These are phyloP conservation scores for Scedosporium aurantiacum DNA, from an alignment of 2,329 filamentous ascomycete genomes.

Conservation along the genomic window DNA sequence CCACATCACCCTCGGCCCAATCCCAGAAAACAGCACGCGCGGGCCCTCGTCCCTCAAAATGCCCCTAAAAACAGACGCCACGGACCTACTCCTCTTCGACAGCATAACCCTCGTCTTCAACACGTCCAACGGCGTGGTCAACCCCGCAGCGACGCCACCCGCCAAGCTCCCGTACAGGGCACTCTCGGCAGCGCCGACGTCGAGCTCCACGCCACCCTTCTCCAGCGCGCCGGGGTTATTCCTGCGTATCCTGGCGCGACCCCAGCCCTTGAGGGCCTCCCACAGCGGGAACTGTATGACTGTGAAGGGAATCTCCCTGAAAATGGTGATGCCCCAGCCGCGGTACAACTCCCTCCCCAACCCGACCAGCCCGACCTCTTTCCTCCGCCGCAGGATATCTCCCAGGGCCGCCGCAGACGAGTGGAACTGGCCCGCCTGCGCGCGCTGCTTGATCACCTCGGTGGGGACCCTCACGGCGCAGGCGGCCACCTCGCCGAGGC, in stretches of 20 bases:
- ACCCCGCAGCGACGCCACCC: slow-evolving; percentile 72
- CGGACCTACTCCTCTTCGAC: slow-evolving; percentile 47
- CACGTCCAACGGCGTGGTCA: slow-evolving; percentile 91
- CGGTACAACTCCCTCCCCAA: slow-evolving; percentile 82
- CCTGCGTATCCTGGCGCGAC: slow-evolving; percentile 29
- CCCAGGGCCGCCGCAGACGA: slow-evolving; percentile 55
- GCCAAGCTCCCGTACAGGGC: slow-evolving; percentile 75
- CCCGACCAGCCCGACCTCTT: slow-evolving; percentile 32
- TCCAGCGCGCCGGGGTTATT: slow-evolving; percentile 5
- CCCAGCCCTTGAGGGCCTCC: slow-evolving; percentile 79
- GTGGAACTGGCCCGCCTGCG: slow-evolving; percentile 76
- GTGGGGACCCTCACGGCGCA: slow-evolving; percentile 89
- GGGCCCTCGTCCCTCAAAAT: slow-evolving; percentile 56
- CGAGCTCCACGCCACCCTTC: slow-evolving; percentile 14
- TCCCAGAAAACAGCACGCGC: slow-evolving; percentile 61
- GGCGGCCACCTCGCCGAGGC: slow-evolving; percentile 78
- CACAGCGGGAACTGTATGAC: slow-evolving; percentile 95
- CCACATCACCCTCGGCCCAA: slow-evolving; percentile 80
- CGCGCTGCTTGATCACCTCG: slow-evolving; percentile 93
- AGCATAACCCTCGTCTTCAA: slow-evolving; percentile 97
- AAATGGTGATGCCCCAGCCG: slow-evolving; percentile 83
- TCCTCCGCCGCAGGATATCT: slow-evolving; percentile 51
- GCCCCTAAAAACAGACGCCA: slow-evolving; percentile 46
- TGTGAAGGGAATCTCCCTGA: slow-evolving; percentile 94
- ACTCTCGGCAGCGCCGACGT: slow-evolving; percentile 64